phyloP scores from a whole-genome alignment of 106 monocot species.

The Iris macrosiphon region DNA sequence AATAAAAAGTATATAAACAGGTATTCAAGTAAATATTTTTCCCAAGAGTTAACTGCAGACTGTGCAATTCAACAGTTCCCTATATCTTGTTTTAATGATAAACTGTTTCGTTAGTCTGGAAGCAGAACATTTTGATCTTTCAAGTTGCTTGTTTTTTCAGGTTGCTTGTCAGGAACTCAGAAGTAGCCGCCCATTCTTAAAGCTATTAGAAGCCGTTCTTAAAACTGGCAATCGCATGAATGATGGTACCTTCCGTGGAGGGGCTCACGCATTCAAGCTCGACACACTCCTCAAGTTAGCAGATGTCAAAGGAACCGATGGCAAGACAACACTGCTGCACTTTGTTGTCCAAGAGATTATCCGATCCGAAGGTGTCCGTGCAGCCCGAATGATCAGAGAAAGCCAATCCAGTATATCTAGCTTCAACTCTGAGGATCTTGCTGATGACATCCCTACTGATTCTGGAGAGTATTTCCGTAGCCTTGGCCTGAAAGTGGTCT shows the following conservation, averaged over 20 bases:
- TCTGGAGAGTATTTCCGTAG: slow-evolving; percentile 3
- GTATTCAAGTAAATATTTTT: too few relatives aligned
- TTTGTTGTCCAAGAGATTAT: slow-evolving; percentile 63
- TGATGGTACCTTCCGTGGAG: slow-evolving; percentile 56
- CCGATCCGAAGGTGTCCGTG: slow-evolving; percentile 45
- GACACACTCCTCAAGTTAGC: slow-evolving; percentile 67
- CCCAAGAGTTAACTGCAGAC: too few relatives aligned
- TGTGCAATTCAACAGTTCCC: too few relatives aligned
- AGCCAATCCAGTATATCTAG: slow-evolving; percentile 26
- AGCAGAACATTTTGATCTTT: not conserved
- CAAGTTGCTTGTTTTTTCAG: slow-evolving; percentile 13
- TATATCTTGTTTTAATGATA: not conserved
- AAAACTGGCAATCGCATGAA: slow-evolving; percentile 79
- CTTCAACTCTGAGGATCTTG: slow-evolving; percentile 18
- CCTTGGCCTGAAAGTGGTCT: slow-evolving; percentile 44
- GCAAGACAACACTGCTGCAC: slow-evolving; percentile 55
- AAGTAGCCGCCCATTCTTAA: slow-evolving; percentile 45
- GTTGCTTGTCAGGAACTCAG: slow-evolving; percentile 50
- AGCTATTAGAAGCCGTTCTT: slow-evolving; percentile 59
- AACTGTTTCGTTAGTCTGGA: not conserved
- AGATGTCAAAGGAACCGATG: slow-evolving; percentile 58
- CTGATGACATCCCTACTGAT: slow-evolving; percentile 9
- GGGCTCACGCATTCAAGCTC: slow-evolving; percentile 65
- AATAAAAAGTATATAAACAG: too few relatives aligned
- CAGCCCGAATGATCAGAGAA: slow-evolving; percentile 24